Evolutionary conservation across 306 rosid species (phyloP).

Genomic region (Boehmeria nivea): DNA sequence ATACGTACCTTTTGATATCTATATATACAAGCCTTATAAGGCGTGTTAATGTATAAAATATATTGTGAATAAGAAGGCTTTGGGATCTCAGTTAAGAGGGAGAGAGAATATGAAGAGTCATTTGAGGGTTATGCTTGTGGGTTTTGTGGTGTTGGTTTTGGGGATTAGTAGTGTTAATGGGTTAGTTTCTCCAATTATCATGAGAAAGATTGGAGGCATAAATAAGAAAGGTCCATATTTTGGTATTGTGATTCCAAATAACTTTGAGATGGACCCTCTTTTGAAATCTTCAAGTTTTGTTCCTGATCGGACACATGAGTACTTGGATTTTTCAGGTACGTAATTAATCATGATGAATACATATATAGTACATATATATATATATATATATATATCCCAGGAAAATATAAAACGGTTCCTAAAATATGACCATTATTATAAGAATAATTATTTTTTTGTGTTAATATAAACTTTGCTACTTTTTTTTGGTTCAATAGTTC

Average conservation of each 20-base stretch:
- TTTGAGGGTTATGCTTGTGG: slow-evolving; percentile 22
- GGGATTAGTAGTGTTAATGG: slow-evolving; percentile 31
- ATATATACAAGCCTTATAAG: not conserved
- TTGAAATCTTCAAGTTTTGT: slow-evolving; percentile 47
- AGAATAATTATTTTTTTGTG: too few relatives aligned
- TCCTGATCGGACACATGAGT: slow-evolving; percentile 34
- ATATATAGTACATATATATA: too few relatives aligned
- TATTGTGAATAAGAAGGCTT: not conserved
- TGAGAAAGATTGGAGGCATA: slow-evolving; percentile 33
- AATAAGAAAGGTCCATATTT: slow-evolving; percentile 56
- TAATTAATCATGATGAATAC: not conserved
- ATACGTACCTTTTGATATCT: not conserved
- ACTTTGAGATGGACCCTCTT: slow-evolving; percentile 69
- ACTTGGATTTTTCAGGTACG: slow-evolving; percentile 57
- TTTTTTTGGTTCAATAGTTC: too few relatives aligned
- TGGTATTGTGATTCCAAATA: slow-evolving; percentile 72
- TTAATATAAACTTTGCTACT: too few relatives aligned
- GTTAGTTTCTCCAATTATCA: slow-evolving; percentile 18
- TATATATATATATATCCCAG: too few relatives aligned
- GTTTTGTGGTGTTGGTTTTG: slow-evolving; percentile 26
- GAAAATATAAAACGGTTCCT: too few relatives aligned
- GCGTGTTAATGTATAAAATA: not conserved
- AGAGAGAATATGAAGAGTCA: slow-evolving; percentile 17
- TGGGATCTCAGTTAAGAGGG: not conserved
- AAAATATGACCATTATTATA: too few relatives aligned